Percentiles rank a stretch among this genome's conserved stretches.
phyloP scores from a whole-genome alignment of 2,329 filamentous ascomycete species.

The Emericellopsis atlantica region DNA sequence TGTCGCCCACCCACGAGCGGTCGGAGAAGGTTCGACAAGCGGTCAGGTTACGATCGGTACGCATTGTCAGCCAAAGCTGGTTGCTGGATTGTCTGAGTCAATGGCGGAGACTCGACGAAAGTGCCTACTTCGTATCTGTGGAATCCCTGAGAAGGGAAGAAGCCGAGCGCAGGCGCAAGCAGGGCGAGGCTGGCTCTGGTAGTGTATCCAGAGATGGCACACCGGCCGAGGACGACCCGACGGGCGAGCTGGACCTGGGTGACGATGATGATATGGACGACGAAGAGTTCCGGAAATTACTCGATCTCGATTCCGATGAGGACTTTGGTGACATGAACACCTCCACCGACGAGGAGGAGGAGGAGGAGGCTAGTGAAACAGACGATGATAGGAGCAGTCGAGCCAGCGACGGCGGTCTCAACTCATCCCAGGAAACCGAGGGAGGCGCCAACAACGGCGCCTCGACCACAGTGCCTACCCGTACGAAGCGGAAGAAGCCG shows the following conservation, averaged over 20 bases:
- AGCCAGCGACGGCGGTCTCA: too few relatives aligned
- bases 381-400: slow-evolving; percentile 3
- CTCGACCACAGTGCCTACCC: too few relatives aligned
- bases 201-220: neutral
- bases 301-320: slow-evolving; percentile 4
- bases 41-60: slow-evolving; percentile 64
- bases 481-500: neutral
- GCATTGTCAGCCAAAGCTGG: slow-evolving; percentile 89
- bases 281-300: slow-evolving; percentile 1
- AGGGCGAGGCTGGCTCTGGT: too few relatives aligned
- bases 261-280: slow-evolving; percentile 5
- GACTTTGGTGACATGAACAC: slow-evolving; percentile 8
- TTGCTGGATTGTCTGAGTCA: slow-evolving; percentile 71
- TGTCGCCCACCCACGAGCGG: slow-evolving; percentile 56
- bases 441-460: slow-evolving; percentile 6
- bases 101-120: slow-evolving; percentile 72
- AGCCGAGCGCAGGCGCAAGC: too few relatives aligned
- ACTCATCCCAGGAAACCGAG: neutral
- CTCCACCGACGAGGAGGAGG: slow-evolving; percentile 5
- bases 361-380: slow-evolving; percentile 3
- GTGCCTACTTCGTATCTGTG: slow-evolving; percentile 63
- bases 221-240: neutral
- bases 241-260: slow-evolving; percentile 13
- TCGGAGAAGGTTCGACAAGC: slow-evolving; percentile 89
- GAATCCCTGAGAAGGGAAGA: too few relatives aligned